Evolutionary conservation across 371 early-diverging fungal species (phyloP), one percentile per base, ranked within the genome.

Genomic region (Chytridium lagenaria): DNA sequence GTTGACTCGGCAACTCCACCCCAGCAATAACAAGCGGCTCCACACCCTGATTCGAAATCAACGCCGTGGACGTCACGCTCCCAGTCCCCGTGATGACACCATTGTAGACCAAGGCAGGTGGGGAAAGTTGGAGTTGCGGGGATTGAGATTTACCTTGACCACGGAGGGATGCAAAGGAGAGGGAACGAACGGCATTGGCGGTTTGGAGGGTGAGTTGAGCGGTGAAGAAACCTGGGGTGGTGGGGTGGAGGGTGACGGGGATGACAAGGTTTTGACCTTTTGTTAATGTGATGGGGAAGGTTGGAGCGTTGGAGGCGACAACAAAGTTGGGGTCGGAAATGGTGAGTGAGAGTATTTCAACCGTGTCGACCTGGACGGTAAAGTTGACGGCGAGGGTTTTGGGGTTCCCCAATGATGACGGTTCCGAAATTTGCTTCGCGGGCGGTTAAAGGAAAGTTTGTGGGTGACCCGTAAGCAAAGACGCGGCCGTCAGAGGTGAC

Each of bases 401-500:
- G 44, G 38, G 38, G n/a, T 16, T 3, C n/a, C 10, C 66, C 66
- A 28, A 66, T 19, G 66, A 66, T 26, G 28, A 66, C 66, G 36
- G 38, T 66, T 22, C 66, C 66, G 28, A 40, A 66, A 16, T 66
- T 22, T 12, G 16, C 66, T 16, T 38, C 38, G 7, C 5, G 38
- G 66, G 69, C 33, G 33, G 59, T 69, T n/a, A 69, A 52, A 22
- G 69, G 59, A 23, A 40, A 39, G 55, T 34, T 38, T 33, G 44
- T 52, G 1, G 69, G 69, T 7, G 38, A 37, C 22, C 69, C 69
- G 33, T 57, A 69, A 26, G 37, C 44, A 39, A 57, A 39, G 38
- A 69, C 3, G 1, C 69, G 33, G 59, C 69, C 69, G 69, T 55
- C 55, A 22, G 37, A 33, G 39, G 59, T 57, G 30, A 49, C 69